Base-by-base conservation (phyloP, 495 filamentous ascomycete genomes). In the Neurospora sp. region DNA sequence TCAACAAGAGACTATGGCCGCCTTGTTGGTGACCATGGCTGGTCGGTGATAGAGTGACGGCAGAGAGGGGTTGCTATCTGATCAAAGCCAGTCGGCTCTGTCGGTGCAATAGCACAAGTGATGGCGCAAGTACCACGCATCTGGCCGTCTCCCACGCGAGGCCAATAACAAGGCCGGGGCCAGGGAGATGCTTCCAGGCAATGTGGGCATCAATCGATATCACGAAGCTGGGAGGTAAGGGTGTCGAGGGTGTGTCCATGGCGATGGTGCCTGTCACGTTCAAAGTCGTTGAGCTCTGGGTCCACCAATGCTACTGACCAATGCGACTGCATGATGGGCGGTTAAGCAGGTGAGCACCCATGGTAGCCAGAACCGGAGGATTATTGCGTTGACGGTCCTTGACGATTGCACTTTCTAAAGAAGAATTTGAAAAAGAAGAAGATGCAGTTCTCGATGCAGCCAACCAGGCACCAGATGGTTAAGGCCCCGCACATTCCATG, bases 271-370 rank as follows among this genome's bases (percentile, higher is more conserved):
- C 70, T 74, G 76, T 74, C 73, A 74, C 73, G 17, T 70, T 71
- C 70, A 36, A 34, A 9, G 24, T 66, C 28, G 54, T 66, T 66
- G 54, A 66, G 24, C 17, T 11, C 45, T 19, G 74, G 38, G 71
- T 76, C 74, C 40, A 76, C 73, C 59, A 73, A 74, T 76, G 73
- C 74, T 73, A 77, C 75, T 70, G 70, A 76, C 71, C 74, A 77
- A 73, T 75, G 75, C 78, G 76, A 74, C 82, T 84, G 83, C 82
- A 82, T 69, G 76, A 74, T 81, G 81, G 83, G 83, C 83, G 84
- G 84, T 77, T 86, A 86, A 81, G 76, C 74, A 74, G 69, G 28
- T 66, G 54, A 19, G 6, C 54, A 66, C 28, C 9, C 38, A 38
- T 9, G 37, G 21, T 21, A 31, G 48, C 11, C 54, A 66, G 28